Evolutionary conservation across 306 rosid genomes (phyloP).

Genomic region (Dicorynia guianensis): DNA sequence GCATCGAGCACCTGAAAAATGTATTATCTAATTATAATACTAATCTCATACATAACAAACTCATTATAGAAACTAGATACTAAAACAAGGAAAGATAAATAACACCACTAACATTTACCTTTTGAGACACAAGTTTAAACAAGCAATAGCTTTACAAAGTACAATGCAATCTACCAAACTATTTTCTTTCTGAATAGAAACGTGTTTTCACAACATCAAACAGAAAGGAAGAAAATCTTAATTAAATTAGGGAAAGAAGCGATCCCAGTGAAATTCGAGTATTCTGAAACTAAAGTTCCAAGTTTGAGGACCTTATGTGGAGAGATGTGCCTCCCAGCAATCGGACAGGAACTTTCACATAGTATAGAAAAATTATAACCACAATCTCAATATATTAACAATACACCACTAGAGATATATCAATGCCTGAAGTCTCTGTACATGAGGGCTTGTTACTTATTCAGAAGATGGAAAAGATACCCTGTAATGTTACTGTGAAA

Average conservation of each 20-base stretch:
- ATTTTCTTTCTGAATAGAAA: too few species aligned
- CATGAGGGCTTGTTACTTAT: constrained; percentile 60
- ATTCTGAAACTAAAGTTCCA: constrained; percentile 29
- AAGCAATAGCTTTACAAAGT: background rate
- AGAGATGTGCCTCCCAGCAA: constrained; percentile 21
- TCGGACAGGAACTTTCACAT: constrained; percentile 12
- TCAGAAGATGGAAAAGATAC: constrained; percentile 55
- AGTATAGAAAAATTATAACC: constrained; percentile 10
- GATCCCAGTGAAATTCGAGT: background rate
- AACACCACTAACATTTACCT: background rate
- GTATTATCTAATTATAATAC: background rate
- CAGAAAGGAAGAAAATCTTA: too few species aligned
- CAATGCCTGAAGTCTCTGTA: constrained; percentile 87
- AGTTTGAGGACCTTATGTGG: constrained; percentile 24
- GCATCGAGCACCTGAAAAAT: constrained; percentile 83
- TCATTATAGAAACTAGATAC: constrained; percentile 12
- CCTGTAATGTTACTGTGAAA: constrained; percentile 71
- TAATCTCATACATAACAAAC: constrained; percentile 32
- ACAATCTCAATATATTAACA: constrained; percentile 17
- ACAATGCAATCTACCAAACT: background rate
- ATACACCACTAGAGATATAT: constrained; percentile 23
- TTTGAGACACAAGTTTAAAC: background rate
- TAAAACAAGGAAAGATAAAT: background rate
- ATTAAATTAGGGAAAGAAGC: too few species aligned
- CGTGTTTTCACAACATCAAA: too few species aligned